Base-by-base conservation (phyloP, 129 eudicot genomes). In the Lactuca sativa region DNA sequence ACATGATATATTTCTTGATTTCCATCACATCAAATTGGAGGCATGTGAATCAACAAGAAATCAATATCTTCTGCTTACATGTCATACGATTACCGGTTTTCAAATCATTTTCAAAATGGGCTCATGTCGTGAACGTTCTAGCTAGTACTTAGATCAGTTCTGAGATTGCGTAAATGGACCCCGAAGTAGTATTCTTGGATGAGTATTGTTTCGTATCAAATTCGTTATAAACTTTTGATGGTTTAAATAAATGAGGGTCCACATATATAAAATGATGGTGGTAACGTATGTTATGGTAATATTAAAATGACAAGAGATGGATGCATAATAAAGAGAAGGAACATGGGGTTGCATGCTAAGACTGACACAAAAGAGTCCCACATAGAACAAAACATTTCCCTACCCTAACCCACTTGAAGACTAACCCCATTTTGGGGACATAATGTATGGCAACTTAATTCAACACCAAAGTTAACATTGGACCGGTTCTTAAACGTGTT, bases 361-460 rank as follows among this genome's bases (percentile, higher is more conserved):
- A 6, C 66, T 60, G 66, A 60, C 66, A 60, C 66, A 34, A 60
- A 60, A 36, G 66, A 60, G 66, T 40, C 48, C 66, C 66, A 4
- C 10, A 60, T 34, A 59, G 65, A 59, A 59, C 65, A 59, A 33
- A 59, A 59, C 65, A 59, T 59, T 59, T 59, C 66, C 47, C 66
- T 60, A 40, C 66, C 34, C 48, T 60, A 34, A 60, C 66, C 66
- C 66, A 60, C 66, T 60, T 60, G 66, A 60, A 60, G 48, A 60
- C 47, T n/a, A 60, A 60, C 66, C 66, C 66, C 48, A 60, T 60
- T 60, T 60, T 60, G 66, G 66, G 66, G 43, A 60, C 66, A 60
- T 36, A 34, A 34, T 60, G 66, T 60, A 60, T 60, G 66, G 66
- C 66, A 34, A 47, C 15, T 47, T 47, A 47, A 11, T 47, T 47